These are phyloP conservation scores for Tolypocladium nubicola DNA, from an alignment of 2,329 filamentous ascomycete species.

Conservation along the genomic window DNA sequence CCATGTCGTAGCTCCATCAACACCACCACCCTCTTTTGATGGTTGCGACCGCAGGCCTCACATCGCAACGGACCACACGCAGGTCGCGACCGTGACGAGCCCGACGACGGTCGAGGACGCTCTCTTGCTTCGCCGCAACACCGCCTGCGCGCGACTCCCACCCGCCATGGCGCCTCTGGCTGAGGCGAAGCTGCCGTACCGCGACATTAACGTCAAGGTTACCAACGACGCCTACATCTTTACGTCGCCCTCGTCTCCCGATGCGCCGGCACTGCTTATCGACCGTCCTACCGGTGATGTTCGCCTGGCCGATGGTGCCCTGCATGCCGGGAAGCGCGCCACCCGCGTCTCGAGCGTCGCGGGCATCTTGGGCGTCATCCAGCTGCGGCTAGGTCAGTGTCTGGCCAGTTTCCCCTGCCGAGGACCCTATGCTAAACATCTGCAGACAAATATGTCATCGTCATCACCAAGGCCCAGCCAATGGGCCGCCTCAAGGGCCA, in stretches of 20 bases:
- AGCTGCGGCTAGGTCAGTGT: conserved; percentile 75
- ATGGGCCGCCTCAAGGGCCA: conserved; percentile 89
- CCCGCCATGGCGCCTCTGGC: conserved; percentile 25
- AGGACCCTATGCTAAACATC: not conserved
- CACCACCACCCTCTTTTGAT: not conserved
- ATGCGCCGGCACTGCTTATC: conserved; percentile 77
- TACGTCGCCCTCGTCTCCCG: conserved; percentile 85
- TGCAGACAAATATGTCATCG: conserved; percentile 85
- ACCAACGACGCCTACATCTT: conserved; percentile 91
- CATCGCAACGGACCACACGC: not conserved
- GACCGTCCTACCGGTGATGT: conserved; percentile 90
- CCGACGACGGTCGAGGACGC: not conserved
- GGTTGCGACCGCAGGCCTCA: not conserved
- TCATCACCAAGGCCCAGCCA: conserved; percentile 88
- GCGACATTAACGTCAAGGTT: conserved; percentile 94
- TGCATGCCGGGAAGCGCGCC: conserved; percentile 62
- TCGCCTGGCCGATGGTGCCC: conserved; percentile 68
- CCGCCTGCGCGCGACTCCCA: not conserved
- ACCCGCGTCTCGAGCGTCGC: conserved; percentile 79
- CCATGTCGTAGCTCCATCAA: not conserved
- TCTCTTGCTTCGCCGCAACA: not conserved
- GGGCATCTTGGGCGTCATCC: conserved; percentile 89
- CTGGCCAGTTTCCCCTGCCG: not conserved
- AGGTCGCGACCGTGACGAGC: not conserved
- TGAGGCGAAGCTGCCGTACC: conserved; percentile 53